Evolutionary conservation across 1,284 basidiomycete species (phyloP).

Genomic region (Ustilago xerochloae): DNA sequence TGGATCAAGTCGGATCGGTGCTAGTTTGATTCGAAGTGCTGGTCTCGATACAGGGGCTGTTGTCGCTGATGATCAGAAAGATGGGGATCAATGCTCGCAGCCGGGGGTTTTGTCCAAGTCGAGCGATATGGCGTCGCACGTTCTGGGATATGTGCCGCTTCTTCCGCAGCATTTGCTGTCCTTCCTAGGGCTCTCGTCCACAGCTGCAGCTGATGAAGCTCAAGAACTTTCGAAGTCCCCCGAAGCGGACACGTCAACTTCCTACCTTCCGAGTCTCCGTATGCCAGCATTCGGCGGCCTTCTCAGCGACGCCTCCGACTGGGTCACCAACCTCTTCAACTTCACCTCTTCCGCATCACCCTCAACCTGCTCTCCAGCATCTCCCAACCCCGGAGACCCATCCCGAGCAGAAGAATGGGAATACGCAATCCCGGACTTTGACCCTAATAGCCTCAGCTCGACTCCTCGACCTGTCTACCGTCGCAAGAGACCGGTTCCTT

Average conservation of each 20-base stretch:
- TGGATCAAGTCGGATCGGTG: conserved; percentile 45
- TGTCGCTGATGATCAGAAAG: too few relatives aligned
- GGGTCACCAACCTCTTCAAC: conserved; percentile 25
- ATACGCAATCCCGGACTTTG: conserved; percentile 52
- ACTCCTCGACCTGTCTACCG: conserved; percentile 56
- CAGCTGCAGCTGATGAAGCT: not conserved
- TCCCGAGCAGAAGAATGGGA: conserved; percentile 52
- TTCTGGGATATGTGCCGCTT: conserved; percentile 43
- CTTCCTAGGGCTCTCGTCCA: conserved; percentile 31
- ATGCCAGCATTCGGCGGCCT: conserved; percentile 6
- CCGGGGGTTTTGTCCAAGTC: not conserved
- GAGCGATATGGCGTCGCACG: not conserved
- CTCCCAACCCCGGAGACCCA: not conserved
- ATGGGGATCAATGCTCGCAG: not conserved
- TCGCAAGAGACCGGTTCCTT: conserved; percentile 45
- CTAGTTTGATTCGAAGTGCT: conserved; percentile 42
- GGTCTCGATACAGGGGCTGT: conserved; percentile 6
- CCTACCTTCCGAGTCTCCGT: conserved; percentile 11
- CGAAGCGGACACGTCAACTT: not conserved
- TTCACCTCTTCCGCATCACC: conserved; percentile 1
- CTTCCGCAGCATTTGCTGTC: conserved; percentile 50
- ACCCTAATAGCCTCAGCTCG: conserved; percentile 31
- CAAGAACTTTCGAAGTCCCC: not conserved
- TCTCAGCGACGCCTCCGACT: conserved; percentile 9
- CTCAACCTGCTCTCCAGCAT: not conserved